Percentiles rank a stretch among this genome's conserved stretches.
These are phyloP conservation scores for Geotrichum klebahnii DNA, from an alignment of 1,139 yeast species.

Conservation along the genomic window DNA sequence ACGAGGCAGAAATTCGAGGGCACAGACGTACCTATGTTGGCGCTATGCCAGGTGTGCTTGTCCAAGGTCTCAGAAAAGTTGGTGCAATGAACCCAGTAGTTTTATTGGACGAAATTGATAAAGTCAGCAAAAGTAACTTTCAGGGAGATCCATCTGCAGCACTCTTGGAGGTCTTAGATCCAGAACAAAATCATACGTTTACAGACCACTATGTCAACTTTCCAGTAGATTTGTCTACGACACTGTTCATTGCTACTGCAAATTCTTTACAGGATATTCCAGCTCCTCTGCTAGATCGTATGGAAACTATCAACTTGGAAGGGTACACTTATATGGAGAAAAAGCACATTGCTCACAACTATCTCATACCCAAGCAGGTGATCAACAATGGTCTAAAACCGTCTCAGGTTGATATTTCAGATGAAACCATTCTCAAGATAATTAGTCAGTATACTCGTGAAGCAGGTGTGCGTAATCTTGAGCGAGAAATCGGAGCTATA, in stretches of 20 bases:
- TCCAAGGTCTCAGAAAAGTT: conserved; percentile 74
- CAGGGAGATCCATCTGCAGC: conserved; percentile 95
- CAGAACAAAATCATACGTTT: conserved; percentile 78
- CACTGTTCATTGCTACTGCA: conserved; percentile 83
- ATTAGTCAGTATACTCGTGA: conserved; percentile 75
- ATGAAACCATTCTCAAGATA: conserved; percentile 56
- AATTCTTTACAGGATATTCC: conserved; percentile 72
- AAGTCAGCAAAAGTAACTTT: conserved; percentile 53
- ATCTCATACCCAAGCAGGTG: conserved; percentile 75
- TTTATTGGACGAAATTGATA: conserved; percentile 83
- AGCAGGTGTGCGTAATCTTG: conserved; percentile 80
- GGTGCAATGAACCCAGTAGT: conserved; percentile 86
- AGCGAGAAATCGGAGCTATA: conserved; percentile 64
- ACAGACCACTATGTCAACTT: conserved; percentile 84
- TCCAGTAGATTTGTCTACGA: conserved; percentile 81
- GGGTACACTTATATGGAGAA: conserved; percentile 84
- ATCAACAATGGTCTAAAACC: conserved; percentile 62
- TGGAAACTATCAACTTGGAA: conserved; percentile 75
- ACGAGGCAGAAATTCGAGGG: conserved; percentile 88
- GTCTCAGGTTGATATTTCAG: conserved; percentile 40
- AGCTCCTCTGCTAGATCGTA: conserved; percentile 77
- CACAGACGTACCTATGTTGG: conserved; percentile 92
- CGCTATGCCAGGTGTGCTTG: conserved; percentile 83
- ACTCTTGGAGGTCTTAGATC: conserved; percentile 80
- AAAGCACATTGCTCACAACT: conserved; percentile 64